These are phyloP conservation scores for Fraxinus xanthoxyloides DNA, from an alignment of 305 asterid species.

Conservation along the genomic window DNA sequence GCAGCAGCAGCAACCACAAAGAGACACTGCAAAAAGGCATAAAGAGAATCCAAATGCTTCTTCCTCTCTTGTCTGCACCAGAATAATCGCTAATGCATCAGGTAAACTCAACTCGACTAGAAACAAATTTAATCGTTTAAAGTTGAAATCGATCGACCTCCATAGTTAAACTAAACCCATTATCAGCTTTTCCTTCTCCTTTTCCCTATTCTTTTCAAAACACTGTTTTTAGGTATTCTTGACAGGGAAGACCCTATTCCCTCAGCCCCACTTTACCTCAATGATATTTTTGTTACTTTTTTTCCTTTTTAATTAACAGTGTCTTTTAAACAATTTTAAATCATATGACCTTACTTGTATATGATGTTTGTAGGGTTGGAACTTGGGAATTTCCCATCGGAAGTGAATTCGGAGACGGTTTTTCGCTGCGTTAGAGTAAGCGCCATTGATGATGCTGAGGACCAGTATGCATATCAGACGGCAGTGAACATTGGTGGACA, in stretches of 20 bases:
- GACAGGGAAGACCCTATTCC: constrained; percentile 37
- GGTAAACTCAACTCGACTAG: constrained; percentile 24
- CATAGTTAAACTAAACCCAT: constrained; percentile 13
- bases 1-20: constrained; percentile 14
- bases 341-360: neutral
- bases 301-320: neutral
- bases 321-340: neutral
- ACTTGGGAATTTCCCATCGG: constrained; percentile 76
- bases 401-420: constrained; percentile 64
- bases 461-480: constrained; percentile 75
- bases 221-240: constrained; percentile 50
- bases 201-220: constrained; percentile 20
- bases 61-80: constrained; percentile 62
- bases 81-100: constrained; percentile 40
- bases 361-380: constrained; percentile 60
- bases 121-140: neutral
- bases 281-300: neutral
- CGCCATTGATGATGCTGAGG: constrained; percentile 67
- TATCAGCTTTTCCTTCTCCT: constrained; percentile 13
- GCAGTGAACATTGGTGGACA: constrained; percentile 87
- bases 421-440: constrained; percentile 90
- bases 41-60: constrained; percentile 43
- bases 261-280: neutral
- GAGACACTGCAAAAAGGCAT: constrained; percentile 45
- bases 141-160: too few relatives aligned